phyloP scores from a whole-genome alignment of 805 yeast genomes.

The Tetrapisispora taiwanensis region DNA sequence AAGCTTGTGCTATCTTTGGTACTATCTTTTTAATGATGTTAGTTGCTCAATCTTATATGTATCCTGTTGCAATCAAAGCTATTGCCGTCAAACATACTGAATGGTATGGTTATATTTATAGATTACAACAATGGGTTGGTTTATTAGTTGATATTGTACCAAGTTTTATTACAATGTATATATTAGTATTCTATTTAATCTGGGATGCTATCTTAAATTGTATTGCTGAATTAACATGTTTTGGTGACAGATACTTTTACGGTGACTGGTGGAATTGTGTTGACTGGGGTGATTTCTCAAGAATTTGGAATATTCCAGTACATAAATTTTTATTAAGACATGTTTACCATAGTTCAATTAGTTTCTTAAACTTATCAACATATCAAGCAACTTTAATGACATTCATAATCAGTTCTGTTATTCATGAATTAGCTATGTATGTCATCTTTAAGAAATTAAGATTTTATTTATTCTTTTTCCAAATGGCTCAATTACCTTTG shows the following conservation, averaged over 20 bases:
- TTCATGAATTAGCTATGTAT: slow-evolving; percentile 91
- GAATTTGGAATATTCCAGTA: slow-evolving; percentile 93
- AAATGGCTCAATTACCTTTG: slow-evolving; percentile 81
- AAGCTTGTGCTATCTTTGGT: slow-evolving; percentile 76
- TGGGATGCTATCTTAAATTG: slow-evolving; percentile 93
- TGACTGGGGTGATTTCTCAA: slow-evolving; percentile 86
- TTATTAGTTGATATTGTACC: slow-evolving; percentile 65
- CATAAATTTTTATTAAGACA: slow-evolving; percentile 83
- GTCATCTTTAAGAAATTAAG: slow-evolving; percentile 71
- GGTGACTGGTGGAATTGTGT: slow-evolving; percentile 97
- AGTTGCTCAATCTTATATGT: slow-evolving; percentile 63
- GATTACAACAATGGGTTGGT: slow-evolving; percentile 20
- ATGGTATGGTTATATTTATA: slow-evolving; percentile 16
- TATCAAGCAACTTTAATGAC: slow-evolving; percentile 65
- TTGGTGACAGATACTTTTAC: slow-evolving; percentile 87
- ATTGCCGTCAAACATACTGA: slow-evolving; percentile 35
- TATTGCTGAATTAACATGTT: slow-evolving; percentile 77
- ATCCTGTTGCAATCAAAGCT: slow-evolving; percentile 61
- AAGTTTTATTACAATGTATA: slow-evolving; percentile 63
- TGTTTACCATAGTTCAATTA: slow-evolving; percentile 84
- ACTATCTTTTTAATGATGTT: slow-evolving; percentile 73
- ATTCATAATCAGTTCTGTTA: slow-evolving; percentile 64
- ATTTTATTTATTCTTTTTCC: slow-evolving; percentile 70
- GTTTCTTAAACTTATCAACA: slow-evolving; percentile 59
- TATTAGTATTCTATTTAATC: slow-evolving; percentile 75